Conservation (phyloP, 176 grass and related monocot genomes). For the Sorghum bicolor region Sorghum_bicolor_NCBIv3 NC_012877.2:57060501-57061000, state of each 20-base stretch:
- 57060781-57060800: slow-evolving; percentile 83
- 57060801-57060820: slow-evolving; percentile 96
- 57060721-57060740: background rate
- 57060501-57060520: background rate
- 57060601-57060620: slow-evolving; percentile 99
- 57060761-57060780: slow-evolving; percentile 65
- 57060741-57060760: slow-evolving; percentile 12
- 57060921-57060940: slow-evolving; percentile 91
- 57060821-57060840: slow-evolving; percentile 94
- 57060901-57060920: slow-evolving; percentile 74
- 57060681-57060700: slow-evolving; percentile 13
- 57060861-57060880: slow-evolving; percentile 66
- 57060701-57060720: background rate
- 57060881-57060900: slow-evolving; percentile 44
- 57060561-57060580: slow-evolving; percentile 89
- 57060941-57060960: slow-evolving; percentile 90
- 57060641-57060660: slow-evolving; percentile 73
- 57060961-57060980: slow-evolving; percentile 53
- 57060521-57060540: slow-evolving; percentile 7
- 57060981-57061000: slow-evolving; percentile 10
- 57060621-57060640: slow-evolving; percentile 92
- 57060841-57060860: slow-evolving; percentile 65
- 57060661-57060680: background rate
- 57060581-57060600: slow-evolving; percentile 97
- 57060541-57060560: slow-evolving; percentile 49